Percentiles rank a stretch among this genome's conserved stretches.
Evolutionary conservation across 2,329 filamentous ascomycete species (phyloP).

Genomic region (Xylaria sp.): DNA sequence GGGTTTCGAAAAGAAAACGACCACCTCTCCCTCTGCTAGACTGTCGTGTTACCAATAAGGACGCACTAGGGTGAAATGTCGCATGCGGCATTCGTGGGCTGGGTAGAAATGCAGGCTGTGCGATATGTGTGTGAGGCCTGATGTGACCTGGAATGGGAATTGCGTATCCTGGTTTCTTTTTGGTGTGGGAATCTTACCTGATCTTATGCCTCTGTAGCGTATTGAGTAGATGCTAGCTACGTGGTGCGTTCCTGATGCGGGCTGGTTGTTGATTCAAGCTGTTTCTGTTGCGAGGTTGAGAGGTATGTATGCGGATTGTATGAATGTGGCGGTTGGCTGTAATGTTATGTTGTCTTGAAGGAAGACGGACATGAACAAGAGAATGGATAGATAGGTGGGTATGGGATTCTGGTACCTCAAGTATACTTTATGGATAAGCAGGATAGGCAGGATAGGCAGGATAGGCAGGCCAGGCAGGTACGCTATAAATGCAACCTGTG

Average conservation of each 20-base stretch:
- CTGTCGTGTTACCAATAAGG: slow-evolving; percentile 36
- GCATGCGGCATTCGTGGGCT: slow-evolving; percentile 31
- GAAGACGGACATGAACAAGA: not conserved
- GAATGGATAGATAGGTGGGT: not conserved
- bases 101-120: slow-evolving; percentile 32
- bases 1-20: slow-evolving; percentile 18
- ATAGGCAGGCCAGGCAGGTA: not conserved
- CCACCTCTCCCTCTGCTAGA: slow-evolving; percentile 19
- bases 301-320: slow-evolving; percentile 5
- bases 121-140: slow-evolving; percentile 27
- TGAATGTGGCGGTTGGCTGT: not conserved
- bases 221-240: not conserved
- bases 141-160: slow-evolving; percentile 28
- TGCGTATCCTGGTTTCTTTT: slow-evolving; percentile 16
- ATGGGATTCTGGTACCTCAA: not conserved
- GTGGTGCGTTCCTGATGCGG: slow-evolving; percentile 31
- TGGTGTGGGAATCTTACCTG: slow-evolving; percentile 26
- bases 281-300: not conserved
- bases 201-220: slow-evolving; percentile 14
- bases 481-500: not conserved
- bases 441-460: not conserved
- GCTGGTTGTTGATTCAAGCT: slow-evolving; percentile 21
- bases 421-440: slow-evolving; percentile 1
- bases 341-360: slow-evolving; percentile 8
- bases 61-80: slow-evolving; percentile 17